phyloP scores from a whole-genome alignment of 495 filamentous ascomycete genomes.

The Penicillium coffeae region DNA sequence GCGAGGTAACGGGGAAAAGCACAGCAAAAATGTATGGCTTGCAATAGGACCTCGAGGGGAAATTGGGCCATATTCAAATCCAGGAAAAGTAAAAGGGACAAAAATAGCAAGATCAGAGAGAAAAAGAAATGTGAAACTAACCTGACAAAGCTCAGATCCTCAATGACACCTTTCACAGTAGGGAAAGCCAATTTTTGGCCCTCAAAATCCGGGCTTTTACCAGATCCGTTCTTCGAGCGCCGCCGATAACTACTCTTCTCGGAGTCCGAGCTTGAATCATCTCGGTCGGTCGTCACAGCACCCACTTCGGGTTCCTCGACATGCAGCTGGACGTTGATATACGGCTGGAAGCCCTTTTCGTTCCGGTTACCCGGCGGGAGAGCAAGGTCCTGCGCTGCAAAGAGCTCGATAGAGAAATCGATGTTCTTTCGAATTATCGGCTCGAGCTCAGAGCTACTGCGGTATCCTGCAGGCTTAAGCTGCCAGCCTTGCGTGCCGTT shows the following conservation, averaged over 20 bases:
- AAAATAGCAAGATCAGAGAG: conserved; percentile 2
- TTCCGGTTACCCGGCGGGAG: conserved; percentile 51
- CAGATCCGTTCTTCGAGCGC: conserved; percentile 57
- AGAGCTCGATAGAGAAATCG: conserved; percentile 47
- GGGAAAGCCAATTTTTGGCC: conserved; percentile 60
- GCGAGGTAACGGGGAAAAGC: neutral
- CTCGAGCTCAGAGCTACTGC: conserved; percentile 29
- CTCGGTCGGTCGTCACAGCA: conserved; percentile 10
- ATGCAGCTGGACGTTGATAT: conserved; percentile 79
- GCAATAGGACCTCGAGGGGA: neutral
- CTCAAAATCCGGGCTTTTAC: conserved; percentile 67
- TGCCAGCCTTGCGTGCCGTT: conserved; percentile 75
- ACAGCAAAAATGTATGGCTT: neutral
- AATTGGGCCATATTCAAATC: neutral
- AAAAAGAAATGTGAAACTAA: conserved; percentile 30
- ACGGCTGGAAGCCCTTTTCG: conserved; percentile 65
- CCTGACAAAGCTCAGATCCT: conserved; percentile 78
- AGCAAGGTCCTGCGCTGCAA: conserved; percentile 51
- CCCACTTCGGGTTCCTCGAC: conserved; percentile 53
- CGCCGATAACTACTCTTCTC: conserved; percentile 64
- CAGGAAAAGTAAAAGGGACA: conserved; percentile 3
- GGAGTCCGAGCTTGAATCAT: conserved; percentile 40
- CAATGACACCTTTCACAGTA: conserved; percentile 60
- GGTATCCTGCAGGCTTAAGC: conserved; percentile 72
- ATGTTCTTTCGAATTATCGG: conserved; percentile 29